Conservation (phyloP, 352 stramenopile species). For the Phytopythium vexans region DNA sequence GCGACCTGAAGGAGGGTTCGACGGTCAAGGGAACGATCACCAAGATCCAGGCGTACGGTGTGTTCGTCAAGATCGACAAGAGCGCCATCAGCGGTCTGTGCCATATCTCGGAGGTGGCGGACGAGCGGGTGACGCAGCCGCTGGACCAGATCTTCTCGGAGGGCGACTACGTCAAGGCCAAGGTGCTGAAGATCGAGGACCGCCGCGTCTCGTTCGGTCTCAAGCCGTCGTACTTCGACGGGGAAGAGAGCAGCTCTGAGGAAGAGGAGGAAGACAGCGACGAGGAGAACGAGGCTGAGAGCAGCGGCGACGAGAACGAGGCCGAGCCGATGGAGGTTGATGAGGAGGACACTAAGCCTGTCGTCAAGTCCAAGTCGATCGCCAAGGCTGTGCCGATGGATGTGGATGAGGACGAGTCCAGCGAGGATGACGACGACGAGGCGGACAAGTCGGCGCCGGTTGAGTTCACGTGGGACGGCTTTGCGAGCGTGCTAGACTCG, state of each 20-base stretch:
- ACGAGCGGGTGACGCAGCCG: slow-evolving; percentile 92
- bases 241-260: slow-evolving; percentile 87
- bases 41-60: slow-evolving; percentile 94
- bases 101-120: slow-evolving; percentile 95
- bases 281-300: slow-evolving; percentile 39
- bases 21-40: slow-evolving; percentile 96
- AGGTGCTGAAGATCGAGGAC: slow-evolving; percentile 94
- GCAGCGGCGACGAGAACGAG: slow-evolving; percentile 30
- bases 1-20: slow-evolving; percentile 86
- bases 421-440: slow-evolving; percentile 65
- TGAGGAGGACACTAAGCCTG: slow-evolving; percentile 40
- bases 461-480: slow-evolving; percentile 87
- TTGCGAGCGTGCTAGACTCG: slow-evolving; percentile 63
- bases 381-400: slow-evolving; percentile 33
- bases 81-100: slow-evolving; percentile 94
- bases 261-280: slow-evolving; percentile 81
- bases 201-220: slow-evolving; percentile 93
- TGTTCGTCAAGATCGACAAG: slow-evolving; percentile 96
- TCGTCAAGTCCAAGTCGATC: slow-evolving; percentile 30
- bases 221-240: slow-evolving; percentile 96
- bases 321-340: slow-evolving; percentile 50
- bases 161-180: slow-evolving; percentile 96
- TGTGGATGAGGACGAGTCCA: slow-evolving; percentile 52
- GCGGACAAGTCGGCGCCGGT: slow-evolving; percentile 35
- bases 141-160: slow-evolving; percentile 92